Evolutionary conservation across 2,329 filamentous ascomycete genomes (phyloP), one percentile per base, ranked within the genome.

Genomic region (Epichloe festucae): DNA sequence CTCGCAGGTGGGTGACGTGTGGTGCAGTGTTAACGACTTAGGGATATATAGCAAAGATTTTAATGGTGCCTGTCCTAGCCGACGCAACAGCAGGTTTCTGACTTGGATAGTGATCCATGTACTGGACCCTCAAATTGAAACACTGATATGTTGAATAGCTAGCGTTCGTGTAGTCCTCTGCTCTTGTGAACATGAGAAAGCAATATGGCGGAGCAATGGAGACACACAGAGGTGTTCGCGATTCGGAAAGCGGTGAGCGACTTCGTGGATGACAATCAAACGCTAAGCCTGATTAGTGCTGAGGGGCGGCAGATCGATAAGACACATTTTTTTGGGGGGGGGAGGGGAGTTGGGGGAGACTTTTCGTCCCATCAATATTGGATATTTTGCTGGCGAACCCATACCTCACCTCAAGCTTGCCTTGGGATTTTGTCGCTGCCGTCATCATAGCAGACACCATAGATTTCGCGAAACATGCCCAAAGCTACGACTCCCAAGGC

Each of bases 401-500:
- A 19, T 23, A 41, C n/a, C 17, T 23, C 39, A 43, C 27, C 27
- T 31, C 27, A 10, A 23, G 40, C 14, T 15, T n/a, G 41, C 41
- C 27, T 35, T 27, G 12, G 27, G 4, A 17, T 19, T 44, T 12
- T n/a, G 3, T 23, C 35, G 11, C 14, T 43, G 31, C 14, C 41
- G 31, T 23, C 40, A 6, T 15, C 34, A 8, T 44, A n/a, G 27
- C 48, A 27, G 31, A 14, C 27, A 15, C 11, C 43, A 41, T 17
- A 17, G 31, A 38, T n/a, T 35, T 2, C 27, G 15, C 7, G 36
- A 59, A 71, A 58, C 54, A 95, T 95, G 90, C 89, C 89, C 39
- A 95, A 95, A 73, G 82, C 84, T 47, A 79, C 74, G 31, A 78
- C 78, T 52, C 74, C 79, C 17, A 76, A 73, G 58, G 75, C 74